Base-by-base conservation (phyloP, 192 early-diverging fungal species). In the Phycomyces nitens region DNA sequence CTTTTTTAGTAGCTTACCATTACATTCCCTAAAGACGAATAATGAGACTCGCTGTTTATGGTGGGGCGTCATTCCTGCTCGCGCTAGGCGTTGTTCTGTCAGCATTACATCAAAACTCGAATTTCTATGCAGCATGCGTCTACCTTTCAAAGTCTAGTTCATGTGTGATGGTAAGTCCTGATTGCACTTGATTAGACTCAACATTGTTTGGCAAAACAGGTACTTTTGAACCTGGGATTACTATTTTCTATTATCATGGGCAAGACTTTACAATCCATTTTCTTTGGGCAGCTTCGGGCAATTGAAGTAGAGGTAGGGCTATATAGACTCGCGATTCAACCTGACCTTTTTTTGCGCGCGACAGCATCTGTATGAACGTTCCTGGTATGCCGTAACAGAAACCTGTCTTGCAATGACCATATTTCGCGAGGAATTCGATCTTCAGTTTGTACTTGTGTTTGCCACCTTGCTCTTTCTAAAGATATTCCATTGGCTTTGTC, bases 371-470 rank as follows among this genome's bases (percentile, higher is more conserved):
- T 98, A 99, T 67, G 97, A 99, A 70, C 84, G 91, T 22, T 91
- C 94, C 11, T 99, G 97, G 97, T 93, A 95, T 74, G 92, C 95
- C 9, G 88, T 99, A 42, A 97, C 94, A 39, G 97, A 99, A 72
- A 97, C 93, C 4, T 93, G 92, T 70, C 77, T 99, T 42, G 95
- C 95, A 20, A 90, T 97, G 86, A 96, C 97, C 9, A 88, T 97
- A 42, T 94, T 99, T 75, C 82, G 92, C 39, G 95, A 97, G 72
- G 92, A 96, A 72, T 97, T 98, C 71, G 88, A 97, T 70, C 82
- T 89, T 10, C 87, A 77, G 20, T 96, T 94, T 59, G 78, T 95
- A 12, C 76, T 88, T 26, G 80, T 93, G 26, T 94, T 99, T 76
- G 89, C 87, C 1, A 76, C 91, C n/a, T 77, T 99, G 29, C 76